Evolutionary conservation across 2,329 filamentous ascomycete species (phyloP), one percentile per base, ranked within the genome.

Genomic region (Bipolaris oryzae): DNA sequence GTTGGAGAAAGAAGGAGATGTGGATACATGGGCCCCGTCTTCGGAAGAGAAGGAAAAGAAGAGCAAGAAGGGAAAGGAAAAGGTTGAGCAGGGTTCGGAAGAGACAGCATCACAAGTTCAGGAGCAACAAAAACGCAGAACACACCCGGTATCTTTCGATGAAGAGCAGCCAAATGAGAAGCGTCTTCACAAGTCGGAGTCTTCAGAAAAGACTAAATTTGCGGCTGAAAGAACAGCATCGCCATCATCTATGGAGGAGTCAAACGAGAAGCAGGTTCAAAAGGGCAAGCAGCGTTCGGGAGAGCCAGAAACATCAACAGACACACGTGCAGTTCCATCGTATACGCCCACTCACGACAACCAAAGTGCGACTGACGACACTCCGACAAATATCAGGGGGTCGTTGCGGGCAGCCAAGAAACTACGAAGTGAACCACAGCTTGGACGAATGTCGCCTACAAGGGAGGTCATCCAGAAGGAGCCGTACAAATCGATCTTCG

Each of bases 31-130:
- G 58, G 73, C 75, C 7, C 61, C 73, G 35, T 73, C 78, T 47
- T 68, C 69, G 53, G 80, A 78, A 58, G 78, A 80, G 64, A 83
- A 81, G 61, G 78, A 73, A 25, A 69, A 66, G 50, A 71, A 70
- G 55, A 75, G 73, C 60, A 76, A 72, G 53, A 75, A 73, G 39
- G 66, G 63, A 20, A 70, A 70, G 57, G 62, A 50, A 7, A 65
- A 50, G 23, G 48, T 33, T 69, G 73, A 70, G 67, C 67, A 9
- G 1, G 53, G 21, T 20, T 33, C 39, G 21, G 58, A 44, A 10
- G 25, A 51, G 33, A 54, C 61, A 47, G 60, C 55, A 23, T 43
- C 58, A 33, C 51, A 51, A 39, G 34, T 57, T 45, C 62, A 50
- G 25, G 60, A 64, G 55, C 58, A 53, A n/a, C 64, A 66, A 44